A percentile compares a stretch with the other conserved stretches of the same genome.
Conservation (phyloP, 352 stramenopile genomes). For the Pythium insidiosum region DNA sequence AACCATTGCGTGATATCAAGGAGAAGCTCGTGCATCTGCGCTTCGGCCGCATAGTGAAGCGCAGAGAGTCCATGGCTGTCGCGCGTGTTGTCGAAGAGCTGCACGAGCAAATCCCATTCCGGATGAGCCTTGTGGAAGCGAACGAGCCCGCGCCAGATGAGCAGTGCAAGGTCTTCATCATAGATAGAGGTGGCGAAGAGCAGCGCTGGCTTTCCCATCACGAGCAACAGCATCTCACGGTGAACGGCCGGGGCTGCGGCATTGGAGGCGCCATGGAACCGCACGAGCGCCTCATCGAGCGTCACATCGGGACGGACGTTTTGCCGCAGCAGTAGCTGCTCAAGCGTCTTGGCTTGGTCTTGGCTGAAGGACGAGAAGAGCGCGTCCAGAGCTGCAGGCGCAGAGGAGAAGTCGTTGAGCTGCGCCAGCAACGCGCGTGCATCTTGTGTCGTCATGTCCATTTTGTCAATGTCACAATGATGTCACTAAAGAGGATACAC, state of each 20-base stretch:
- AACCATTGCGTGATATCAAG: slow-evolving; percentile 17
- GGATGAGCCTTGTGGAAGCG: slow-evolving; percentile 28
- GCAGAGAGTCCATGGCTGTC: slow-evolving; percentile 65
- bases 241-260: background rate
- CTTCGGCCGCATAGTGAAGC: slow-evolving; percentile 71
- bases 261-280: background rate
- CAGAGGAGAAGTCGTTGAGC: slow-evolving; percentile 56
- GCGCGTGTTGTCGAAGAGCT: slow-evolving; percentile 59
- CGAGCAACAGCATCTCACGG: slow-evolving; percentile 29
- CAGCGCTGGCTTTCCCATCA: slow-evolving; percentile 72
- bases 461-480: too few relatives aligned
- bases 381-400: slow-evolving; percentile 26
- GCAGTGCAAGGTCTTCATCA: slow-evolving; percentile 63
- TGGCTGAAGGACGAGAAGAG: too few relatives aligned
- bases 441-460: background rate
- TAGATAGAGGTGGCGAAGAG: slow-evolving; percentile 81
- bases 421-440: slow-evolving; percentile 33
- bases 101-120: slow-evolving; percentile 39
- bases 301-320: slow-evolving; percentile 2
- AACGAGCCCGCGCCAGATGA: slow-evolving; percentile 52
- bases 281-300: slow-evolving; percentile 24
- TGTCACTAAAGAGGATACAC: too few relatives aligned
- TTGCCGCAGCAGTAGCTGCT: slow-evolving; percentile 14
- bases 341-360: too few relatives aligned
- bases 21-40: slow-evolving; percentile 53